A percentile compares a stretch with the other conserved stretches of the same genome.
These are phyloP conservation scores for Forsythia suspensa DNA, from an alignment of 257 asterid genomes.

Conservation along the genomic window DNA sequence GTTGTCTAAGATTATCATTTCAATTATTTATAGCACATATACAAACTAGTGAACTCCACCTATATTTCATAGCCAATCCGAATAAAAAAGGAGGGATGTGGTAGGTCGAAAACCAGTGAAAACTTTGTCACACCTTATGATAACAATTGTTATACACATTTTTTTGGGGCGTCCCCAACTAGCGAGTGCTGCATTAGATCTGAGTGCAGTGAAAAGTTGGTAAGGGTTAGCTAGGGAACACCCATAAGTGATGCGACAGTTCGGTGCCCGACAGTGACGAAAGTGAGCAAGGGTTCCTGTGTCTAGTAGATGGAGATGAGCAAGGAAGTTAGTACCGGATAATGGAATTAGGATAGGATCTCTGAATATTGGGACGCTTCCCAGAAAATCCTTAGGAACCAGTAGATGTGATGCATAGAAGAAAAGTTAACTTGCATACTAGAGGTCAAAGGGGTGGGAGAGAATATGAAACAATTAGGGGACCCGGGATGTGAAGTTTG, in stretches of 20 bases:
- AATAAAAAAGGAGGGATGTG: neutral
- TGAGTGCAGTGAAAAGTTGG: neutral
- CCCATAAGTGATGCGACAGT: neutral
- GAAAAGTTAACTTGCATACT: neutral
- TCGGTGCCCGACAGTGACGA: neutral
- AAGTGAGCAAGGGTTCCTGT: neutral
- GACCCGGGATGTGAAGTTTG: neutral
- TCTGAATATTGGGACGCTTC: neutral
- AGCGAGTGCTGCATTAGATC: neutral
- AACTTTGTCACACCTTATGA: neutral
- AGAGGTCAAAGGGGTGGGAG: neutral
- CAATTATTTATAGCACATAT: neutral
- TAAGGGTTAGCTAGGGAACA: neutral
- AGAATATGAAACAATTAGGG: neutral
- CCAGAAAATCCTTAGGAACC: neutral
- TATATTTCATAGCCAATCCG: neutral
- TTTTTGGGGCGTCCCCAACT: neutral
- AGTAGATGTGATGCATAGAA: neutral
- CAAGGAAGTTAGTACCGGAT: neutral
- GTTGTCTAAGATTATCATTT: neutral
- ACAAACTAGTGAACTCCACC: neutral
- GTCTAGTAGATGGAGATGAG: neutral
- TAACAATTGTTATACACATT: neutral
- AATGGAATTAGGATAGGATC: neutral
- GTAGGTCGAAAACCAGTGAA: neutral